Base-by-base conservation (phyloP, 129 eudicot genomes). In the Helianthus tuberosus region DNA sequence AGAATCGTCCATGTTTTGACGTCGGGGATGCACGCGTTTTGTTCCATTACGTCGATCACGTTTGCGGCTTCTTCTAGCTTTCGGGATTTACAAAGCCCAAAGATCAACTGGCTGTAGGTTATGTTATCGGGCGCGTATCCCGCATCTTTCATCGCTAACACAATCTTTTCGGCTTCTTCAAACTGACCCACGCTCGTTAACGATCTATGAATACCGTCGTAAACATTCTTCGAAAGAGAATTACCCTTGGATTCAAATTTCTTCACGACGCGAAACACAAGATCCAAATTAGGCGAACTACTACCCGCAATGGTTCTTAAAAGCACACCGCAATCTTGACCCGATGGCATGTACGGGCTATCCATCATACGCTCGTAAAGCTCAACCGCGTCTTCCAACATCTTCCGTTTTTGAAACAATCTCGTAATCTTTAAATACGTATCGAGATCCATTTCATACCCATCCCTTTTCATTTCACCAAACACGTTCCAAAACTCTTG, bases 331-430 rank as follows among this genome's bases (percentile, higher is more conserved):
- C 96, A 86, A 62, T 91, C 90, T 46, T 72, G 72, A 2, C 15
- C 68, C 6, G 91, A 83, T 3, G 91, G 94, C 74, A 75, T 85
- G 68, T 75, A 95, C 0, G 91, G 96, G 25, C 94, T 85, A 74
- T 91, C 99, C 94, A 91, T 89, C 97, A 95, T 95, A 72, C 58
- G 89, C 74, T 91, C 97, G 52, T 86, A 88, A 68, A 95, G 91
- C 60, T 81, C 83, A 68, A 95, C 96, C 5, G 90, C 97, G 48
- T 95, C 97, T 50, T 69, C 64, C 49, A 92, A 71, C 96, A 92
- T 87, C 77, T 92, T 92, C 25, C 58, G 71, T 75, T 86, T 87
- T 74, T 80, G 97, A 69, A 95, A 82, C 35, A 78, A 80, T 77
- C 96, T 89, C 11, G 89, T 72, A 43, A 95, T 68, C 82, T 89